A percentile compares a stretch with the other conserved stretches of the same genome.
Evolutionary conservation across 768 basidiomycete species (phyloP).

Genomic region (Lentinula detonsa): DNA sequence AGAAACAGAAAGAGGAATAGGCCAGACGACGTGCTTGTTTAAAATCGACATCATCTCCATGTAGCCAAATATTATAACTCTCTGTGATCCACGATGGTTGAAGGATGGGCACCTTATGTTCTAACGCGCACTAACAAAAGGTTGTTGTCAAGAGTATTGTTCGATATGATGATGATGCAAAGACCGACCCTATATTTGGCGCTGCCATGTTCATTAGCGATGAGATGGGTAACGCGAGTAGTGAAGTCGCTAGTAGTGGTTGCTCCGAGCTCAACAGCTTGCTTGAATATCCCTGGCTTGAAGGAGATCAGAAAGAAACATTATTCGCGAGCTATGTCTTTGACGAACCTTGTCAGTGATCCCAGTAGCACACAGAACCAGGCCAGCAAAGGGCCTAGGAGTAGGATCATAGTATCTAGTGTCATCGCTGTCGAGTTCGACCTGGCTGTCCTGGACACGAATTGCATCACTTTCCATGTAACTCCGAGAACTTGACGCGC

Average conservation of each 20-base stretch:
- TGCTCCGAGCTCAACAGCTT: slow-evolving; percentile 81
- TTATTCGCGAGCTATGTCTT: neutral
- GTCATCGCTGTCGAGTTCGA: slow-evolving; percentile 38
- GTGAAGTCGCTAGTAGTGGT: slow-evolving; percentile 66
- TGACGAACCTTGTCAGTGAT: slow-evolving; percentile 59
- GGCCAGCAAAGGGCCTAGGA: slow-evolving; percentile 62
- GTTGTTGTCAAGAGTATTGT: neutral
- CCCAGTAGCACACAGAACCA: slow-evolving; percentile 72
- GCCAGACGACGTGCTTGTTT: slow-evolving; percentile 39
- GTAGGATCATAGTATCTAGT: slow-evolving; percentile 39
- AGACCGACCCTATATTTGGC: slow-evolving; percentile 73
- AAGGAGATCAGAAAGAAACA: neutral
- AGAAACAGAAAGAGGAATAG: neutral
- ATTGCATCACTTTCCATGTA: slow-evolving; percentile 22
- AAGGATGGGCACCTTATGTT: slow-evolving; percentile 76
- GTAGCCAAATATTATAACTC: slow-evolving; percentile 67
- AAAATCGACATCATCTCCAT: slow-evolving; percentile 74
- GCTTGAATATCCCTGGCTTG: slow-evolving; percentile 66
- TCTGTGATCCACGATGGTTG: slow-evolving; percentile 72
- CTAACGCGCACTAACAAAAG: slow-evolving; percentile 67
- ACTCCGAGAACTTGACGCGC: slow-evolving; percentile 22
- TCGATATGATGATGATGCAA: neutral
- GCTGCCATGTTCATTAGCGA: slow-evolving; percentile 76
- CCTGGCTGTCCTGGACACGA: slow-evolving; percentile 41
- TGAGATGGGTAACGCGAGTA: slow-evolving; percentile 80